Base-by-base conservation (phyloP, 345 rosid species). In the Camelina hispida region DNA sequence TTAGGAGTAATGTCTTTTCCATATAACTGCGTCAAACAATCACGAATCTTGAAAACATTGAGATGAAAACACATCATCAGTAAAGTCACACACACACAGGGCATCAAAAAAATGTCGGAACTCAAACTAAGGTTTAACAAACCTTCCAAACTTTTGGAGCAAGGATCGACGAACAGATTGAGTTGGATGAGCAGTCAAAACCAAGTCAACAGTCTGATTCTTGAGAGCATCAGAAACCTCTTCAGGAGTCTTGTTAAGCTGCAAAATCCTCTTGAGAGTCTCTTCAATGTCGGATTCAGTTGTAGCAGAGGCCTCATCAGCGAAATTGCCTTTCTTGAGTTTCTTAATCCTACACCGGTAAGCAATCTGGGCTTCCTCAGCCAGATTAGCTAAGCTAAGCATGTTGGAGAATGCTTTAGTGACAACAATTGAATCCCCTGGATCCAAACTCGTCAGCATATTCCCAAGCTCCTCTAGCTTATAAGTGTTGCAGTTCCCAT, bases 341-440 rank as follows among this genome's bases (percentile, higher is more conserved):
- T 88, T 89, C 81, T 83, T 89, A 11, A 73, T 79, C 82, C 99
- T 79, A 25, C 98, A 79, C 17, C 99, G 55, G 81, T 85, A 80
- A 1, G 98, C 99, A 80, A 95, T 95, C 80, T 95, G 99, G 72
- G 92, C 97, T 82, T 95, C 99, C 79, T 95, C 99, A 6, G 99
- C 98, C 61, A 95, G 67, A 79, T 95, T 95, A 58, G 96, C 99
- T 83, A 95, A 79, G 78, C 82, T 95, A 78, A 95, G 98, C 99
- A 95, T 95, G 85, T 93, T 92, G 61, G 98, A 80, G 77, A 94
- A 94, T 13, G 98, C 80, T 68, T 94, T 94, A 0, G 98, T 84
- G 72, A 94, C 73, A 2, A 94, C 98, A 67, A 94, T 94, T 0
- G 97, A 88, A 71, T 94, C 98, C 48, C 98, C 98, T 16, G 98